Evolutionary conservation across 352 stramenopile species (phyloP), one percentile per base, ranked within the genome.

Genomic region (Pythium aphanidermatum): DNA sequence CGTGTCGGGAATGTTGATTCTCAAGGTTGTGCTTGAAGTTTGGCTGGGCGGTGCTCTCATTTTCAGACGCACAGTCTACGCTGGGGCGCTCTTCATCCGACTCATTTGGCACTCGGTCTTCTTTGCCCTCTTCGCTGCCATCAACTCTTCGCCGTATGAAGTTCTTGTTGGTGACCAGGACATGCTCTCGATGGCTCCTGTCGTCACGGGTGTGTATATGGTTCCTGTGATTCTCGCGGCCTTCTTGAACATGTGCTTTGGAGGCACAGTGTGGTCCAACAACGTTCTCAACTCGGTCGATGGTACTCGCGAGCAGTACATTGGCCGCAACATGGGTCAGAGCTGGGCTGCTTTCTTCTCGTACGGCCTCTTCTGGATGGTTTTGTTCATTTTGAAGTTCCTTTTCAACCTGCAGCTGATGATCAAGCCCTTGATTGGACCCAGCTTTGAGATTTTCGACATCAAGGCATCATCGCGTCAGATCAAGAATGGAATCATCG

Each of bases 391-490:
- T 24, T 95, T 90, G 77, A 99, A 99, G 74, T 85, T 99, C 24
- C 80, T 92, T 38, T 99, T 99, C 60, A 98, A 96, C 26, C 92
- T 98, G 55, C 72, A 97, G 44, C 97, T 98, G 49, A 97, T 98
- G 74, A 85, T 98, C 31, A 97, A 97, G 58, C 90, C 87, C 32
- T 91, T 98, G 30, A 97, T 98, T 26, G 84, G 96, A 4, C 95
- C 96, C n/a, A 96, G 90, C 5, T 76, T 99, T 42, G 73, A 98
- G 66, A 89, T 99, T 35, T 98, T 87, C 33, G 84, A 67, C 37
- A 82, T 92, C 33, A 63, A 80, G 36, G 37, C 83, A 16, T 70
- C 77, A 6, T 39, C 60, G 13, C 32, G 39, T 2, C 58, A 74
- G 43, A 52, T 71, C 2, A 59, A 65, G 46, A 78, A 86, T 51